Percentiles rank a stretch among this genome's conserved stretches.
Evolutionary conservation across 768 basidiomycete species (phyloP).

Genomic region (Naematelia encephala): DNA sequence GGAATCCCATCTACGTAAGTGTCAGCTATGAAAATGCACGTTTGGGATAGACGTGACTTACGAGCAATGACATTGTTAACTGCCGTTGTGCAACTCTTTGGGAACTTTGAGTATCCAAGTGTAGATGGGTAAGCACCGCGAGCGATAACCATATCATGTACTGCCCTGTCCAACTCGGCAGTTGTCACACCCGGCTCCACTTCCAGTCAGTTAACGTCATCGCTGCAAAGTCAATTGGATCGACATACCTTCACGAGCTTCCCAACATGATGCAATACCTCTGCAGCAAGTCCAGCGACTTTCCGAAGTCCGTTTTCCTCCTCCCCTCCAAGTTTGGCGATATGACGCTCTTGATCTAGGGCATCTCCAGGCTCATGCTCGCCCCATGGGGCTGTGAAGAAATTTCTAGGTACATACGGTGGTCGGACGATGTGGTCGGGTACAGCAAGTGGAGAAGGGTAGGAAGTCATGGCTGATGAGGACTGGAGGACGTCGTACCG

Average conservation of each 20-base stretch:
- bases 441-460: constrained; percentile 51
- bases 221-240: background rate
- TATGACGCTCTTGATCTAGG: constrained; percentile 39
- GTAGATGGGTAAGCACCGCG: constrained; percentile 83
- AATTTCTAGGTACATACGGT: constrained; percentile 55
- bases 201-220: constrained; percentile 6
- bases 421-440: constrained; percentile 61
- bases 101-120: constrained; percentile 69
- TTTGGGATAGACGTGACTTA: constrained; percentile 15
- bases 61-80: constrained; percentile 79
- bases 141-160: constrained; percentile 69
- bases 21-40: background rate
- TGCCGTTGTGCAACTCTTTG: constrained; percentile 77
- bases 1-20: constrained; percentile 68
- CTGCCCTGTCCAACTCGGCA: constrained; percentile 64
- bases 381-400: constrained; percentile 38
- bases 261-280: constrained; percentile 61
- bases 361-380: constrained; percentile 20
- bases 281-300: constrained; percentile 60
- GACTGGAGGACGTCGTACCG: constrained; percentile 25
- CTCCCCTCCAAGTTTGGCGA: constrained; percentile 58
- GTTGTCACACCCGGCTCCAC: constrained; percentile 61
- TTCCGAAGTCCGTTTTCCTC: constrained; percentile 59
- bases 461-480: constrained; percentile 24
- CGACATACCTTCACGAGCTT: constrained; percentile 54